Conservation (phyloP, 1,284 basidiomycete species). For the Malassezia brasiliensis region DNA sequence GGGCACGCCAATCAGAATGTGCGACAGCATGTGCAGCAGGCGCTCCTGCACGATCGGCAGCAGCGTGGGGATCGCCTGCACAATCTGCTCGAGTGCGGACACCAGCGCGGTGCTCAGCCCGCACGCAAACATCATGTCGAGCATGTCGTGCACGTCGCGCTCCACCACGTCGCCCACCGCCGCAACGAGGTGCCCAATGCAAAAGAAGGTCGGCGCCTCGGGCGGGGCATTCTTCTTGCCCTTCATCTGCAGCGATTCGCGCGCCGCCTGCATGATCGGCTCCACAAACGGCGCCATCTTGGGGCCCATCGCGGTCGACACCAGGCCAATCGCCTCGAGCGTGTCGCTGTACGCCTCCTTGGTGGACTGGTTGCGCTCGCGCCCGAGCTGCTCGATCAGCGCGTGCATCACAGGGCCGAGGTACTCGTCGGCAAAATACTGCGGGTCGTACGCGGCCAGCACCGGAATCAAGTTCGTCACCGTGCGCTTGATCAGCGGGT, state of each 20-base stretch:
- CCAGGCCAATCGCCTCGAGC: slow-evolving; percentile 92
- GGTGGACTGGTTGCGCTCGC: slow-evolving; percentile 34
- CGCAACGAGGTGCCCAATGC: slow-evolving; percentile 86
- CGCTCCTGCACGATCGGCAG: slow-evolving; percentile 82
- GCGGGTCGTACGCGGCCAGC: slow-evolving; percentile 43
- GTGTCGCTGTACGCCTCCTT: slow-evolving; percentile 49
- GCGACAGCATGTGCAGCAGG: slow-evolving; percentile 38
- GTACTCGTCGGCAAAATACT: slow-evolving; percentile 42
- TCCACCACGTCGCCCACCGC: slow-evolving; percentile 94
- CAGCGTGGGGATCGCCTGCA: slow-evolving; percentile 78
- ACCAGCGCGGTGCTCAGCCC: slow-evolving; percentile 82
- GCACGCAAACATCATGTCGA: slow-evolving; percentile 92
- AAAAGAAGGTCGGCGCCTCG: slow-evolving; percentile 95
- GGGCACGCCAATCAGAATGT: slow-evolving; percentile 40
- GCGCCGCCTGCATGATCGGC: slow-evolving; percentile 79
- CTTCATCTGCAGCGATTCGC: slow-evolving; percentile 70
- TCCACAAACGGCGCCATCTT: slow-evolving; percentile 96
- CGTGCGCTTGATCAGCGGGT: slow-evolving; percentile 69
- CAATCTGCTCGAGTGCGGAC: slow-evolving; percentile 75
- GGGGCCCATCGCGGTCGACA: slow-evolving; percentile 78
- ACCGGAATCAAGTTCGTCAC: slow-evolving; percentile 40
- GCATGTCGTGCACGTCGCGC: slow-evolving; percentile 85
- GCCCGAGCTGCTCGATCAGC: slow-evolving; percentile 32
- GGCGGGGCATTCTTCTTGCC: slow-evolving; percentile 87
- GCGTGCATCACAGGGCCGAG: slow-evolving; percentile 38